Conservation (phyloP, 495 filamentous ascomycete genomes). For the Aspergillus heteromorphus region DNA sequence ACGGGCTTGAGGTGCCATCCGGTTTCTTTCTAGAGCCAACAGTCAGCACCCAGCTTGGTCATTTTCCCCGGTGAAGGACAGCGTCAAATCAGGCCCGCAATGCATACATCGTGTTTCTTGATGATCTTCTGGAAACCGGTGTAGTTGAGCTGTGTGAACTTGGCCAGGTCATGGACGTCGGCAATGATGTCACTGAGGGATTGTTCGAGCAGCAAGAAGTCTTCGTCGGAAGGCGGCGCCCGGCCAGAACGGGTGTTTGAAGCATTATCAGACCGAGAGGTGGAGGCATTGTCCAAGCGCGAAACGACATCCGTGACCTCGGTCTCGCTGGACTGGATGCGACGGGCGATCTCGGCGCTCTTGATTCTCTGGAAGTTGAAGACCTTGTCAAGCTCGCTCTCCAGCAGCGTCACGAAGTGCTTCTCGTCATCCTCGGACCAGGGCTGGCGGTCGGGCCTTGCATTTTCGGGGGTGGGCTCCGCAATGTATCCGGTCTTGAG, state of each 20-base stretch:
- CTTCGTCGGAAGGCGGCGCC: conserved; percentile 65
- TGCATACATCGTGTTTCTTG: conserved; percentile 93
- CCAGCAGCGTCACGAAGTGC: conserved; percentile 77
- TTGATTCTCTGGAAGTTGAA: conserved; percentile 95
- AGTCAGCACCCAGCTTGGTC: conserved; percentile 11
- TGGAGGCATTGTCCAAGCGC: conserved; percentile 47
- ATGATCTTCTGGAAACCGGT: conserved; percentile 99
- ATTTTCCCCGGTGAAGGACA: not conserved
- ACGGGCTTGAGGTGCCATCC: conserved; percentile 89
- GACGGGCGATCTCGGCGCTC: conserved; percentile 83
- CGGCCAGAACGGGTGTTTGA: conserved; percentile 18
- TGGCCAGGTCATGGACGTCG: conserved; percentile 96
- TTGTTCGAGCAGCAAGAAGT: conserved; percentile 91
- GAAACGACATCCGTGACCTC: conserved; percentile 85
- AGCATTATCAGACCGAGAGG: conserved; percentile 19
- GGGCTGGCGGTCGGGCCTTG: conserved; percentile 52
- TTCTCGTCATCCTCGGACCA: conserved; percentile 95
- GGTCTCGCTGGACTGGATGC: conserved; percentile 78
- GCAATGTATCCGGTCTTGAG: conserved; percentile 69
- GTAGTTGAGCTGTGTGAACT: conserved; percentile 98
- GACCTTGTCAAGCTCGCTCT: conserved; percentile 91
- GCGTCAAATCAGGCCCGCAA: not conserved
- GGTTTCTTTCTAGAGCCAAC: conserved; percentile 71
- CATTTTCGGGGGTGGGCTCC: conserved; percentile 47
- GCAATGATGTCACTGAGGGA: conserved; percentile 97